A percentile compares a stretch with the other conserved stretches of the same genome.
Evolutionary conservation across 352 stramenopile species (phyloP).

Genomic region (Globisporangium paddicum): DNA sequence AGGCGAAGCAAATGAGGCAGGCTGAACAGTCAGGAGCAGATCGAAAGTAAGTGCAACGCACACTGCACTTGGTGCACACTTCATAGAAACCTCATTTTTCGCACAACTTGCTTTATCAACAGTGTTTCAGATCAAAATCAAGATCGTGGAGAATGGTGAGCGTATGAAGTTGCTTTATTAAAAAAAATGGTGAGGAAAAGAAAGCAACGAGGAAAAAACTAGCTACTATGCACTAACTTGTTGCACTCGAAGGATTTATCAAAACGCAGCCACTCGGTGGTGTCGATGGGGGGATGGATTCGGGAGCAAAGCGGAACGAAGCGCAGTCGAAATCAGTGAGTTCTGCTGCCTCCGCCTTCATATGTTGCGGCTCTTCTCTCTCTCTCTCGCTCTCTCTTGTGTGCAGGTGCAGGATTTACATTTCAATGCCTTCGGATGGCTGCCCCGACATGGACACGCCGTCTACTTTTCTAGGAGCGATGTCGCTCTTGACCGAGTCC

Average conservation of each 20-base stretch:
- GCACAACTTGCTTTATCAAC: background rate
- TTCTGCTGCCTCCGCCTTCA: background rate
- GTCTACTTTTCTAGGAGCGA: constrained; percentile 63
- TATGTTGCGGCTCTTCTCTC: background rate
- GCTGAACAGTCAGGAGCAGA: background rate
- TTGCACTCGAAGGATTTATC: background rate
- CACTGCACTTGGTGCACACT: no score
- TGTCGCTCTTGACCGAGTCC: constrained; percentile 78
- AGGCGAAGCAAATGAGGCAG: background rate
- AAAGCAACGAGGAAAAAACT: background rate
- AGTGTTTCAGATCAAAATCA: background rate
- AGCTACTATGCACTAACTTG: background rate
- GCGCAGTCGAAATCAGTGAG: background rate
- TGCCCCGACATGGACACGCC: constrained; percentile 44
- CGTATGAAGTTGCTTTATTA: background rate
- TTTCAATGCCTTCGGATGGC: constrained; percentile 60
- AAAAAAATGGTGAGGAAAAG: background rate
- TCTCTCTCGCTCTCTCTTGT: constrained; percentile 9
- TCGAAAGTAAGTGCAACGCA: background rate
- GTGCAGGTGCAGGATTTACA: constrained; percentile 35
- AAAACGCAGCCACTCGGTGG: background rate
- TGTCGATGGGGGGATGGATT: background rate
- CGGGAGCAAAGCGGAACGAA: background rate
- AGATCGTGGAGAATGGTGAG: background rate
- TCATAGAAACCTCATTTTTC: background rate